Conservation (phyloP, 2,329 filamentous ascomycete genomes). For the Scortechinia acanthostroma region DNA sequence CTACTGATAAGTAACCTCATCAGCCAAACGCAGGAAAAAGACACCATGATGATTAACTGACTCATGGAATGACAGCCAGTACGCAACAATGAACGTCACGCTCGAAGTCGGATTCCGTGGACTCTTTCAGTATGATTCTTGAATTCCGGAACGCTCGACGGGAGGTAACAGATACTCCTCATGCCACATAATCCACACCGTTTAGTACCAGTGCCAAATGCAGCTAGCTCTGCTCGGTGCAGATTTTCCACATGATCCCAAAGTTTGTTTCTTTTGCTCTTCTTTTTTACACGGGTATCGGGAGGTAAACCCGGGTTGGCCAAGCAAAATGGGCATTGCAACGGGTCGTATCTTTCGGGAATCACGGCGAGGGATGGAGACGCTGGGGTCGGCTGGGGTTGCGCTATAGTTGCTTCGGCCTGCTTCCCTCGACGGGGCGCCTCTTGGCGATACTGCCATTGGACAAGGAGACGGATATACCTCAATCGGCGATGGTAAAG, state of each 20-base stretch:
- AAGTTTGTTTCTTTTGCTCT: slow-evolving; percentile 8
- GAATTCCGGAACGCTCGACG: not conserved
- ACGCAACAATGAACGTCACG: too few species aligned
- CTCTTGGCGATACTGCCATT: not conserved
- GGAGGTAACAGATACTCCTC: not conserved
- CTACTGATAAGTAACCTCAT: too few species aligned
- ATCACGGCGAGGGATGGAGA: not conserved
- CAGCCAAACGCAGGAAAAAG: too few species aligned
- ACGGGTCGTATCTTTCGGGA: not conserved
- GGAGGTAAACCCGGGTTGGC: slow-evolving; percentile 5
- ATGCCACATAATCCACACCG: not conserved
- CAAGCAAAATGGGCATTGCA: slow-evolving; percentile 9
- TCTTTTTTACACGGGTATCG: slow-evolving; percentile 5
- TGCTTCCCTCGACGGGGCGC: not conserved
- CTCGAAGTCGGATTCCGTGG: not conserved
- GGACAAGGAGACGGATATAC: not conserved
- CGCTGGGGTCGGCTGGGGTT: not conserved
- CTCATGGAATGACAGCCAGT: too few species aligned
- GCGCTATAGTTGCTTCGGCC: not conserved
- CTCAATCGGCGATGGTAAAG: not conserved
- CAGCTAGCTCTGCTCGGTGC: slow-evolving; percentile 7
- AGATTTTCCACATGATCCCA: slow-evolving; percentile 10
- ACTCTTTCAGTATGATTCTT: not conserved
- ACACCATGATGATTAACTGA: too few species aligned
- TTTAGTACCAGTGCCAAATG: slow-evolving; percentile 3